phyloP scores from a whole-genome alignment of 371 early-diverging fungal species.

The Mucor piriformis region DNA sequence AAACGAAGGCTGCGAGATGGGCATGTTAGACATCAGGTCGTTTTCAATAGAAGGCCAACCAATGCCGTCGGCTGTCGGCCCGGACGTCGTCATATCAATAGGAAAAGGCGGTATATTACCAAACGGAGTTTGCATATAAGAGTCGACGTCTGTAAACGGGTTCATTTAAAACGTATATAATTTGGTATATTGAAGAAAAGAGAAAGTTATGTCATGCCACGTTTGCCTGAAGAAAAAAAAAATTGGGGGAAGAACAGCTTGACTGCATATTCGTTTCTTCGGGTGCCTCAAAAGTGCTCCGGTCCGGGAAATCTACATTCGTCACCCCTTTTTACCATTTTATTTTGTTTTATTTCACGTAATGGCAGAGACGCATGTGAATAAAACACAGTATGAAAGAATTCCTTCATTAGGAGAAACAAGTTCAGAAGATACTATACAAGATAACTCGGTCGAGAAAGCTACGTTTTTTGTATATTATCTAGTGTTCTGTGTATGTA shows the following conservation, averaged over 20 bases:
- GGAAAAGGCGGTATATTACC: not conserved
- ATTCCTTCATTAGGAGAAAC: slow-evolving; percentile 8
- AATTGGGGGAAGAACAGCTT: not conserved
- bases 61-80: not conserved
- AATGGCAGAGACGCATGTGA: not conserved
- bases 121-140: too few species aligned
- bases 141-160: too few species aligned
- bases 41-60: not conserved
- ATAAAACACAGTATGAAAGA: not conserved
- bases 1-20: not conserved
- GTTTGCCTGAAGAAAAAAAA: too few species aligned
- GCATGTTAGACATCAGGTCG: not conserved
- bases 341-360: not conserved
- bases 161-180: too few species aligned
- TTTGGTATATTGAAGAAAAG: too few species aligned
- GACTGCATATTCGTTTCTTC: too few species aligned
- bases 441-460: not conserved
- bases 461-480: slow-evolving; percentile 36
- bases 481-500: slow-evolving; percentile 55
- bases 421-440: slow-evolving; percentile 14
- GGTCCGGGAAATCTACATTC: too few species aligned
- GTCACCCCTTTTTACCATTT: not conserved
- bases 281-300: too few species aligned
- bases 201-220: too few species aligned
- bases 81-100: not conserved